phyloP scores from a whole-genome alignment of 805 yeast species.

The Candida odintsovae region DNA sequence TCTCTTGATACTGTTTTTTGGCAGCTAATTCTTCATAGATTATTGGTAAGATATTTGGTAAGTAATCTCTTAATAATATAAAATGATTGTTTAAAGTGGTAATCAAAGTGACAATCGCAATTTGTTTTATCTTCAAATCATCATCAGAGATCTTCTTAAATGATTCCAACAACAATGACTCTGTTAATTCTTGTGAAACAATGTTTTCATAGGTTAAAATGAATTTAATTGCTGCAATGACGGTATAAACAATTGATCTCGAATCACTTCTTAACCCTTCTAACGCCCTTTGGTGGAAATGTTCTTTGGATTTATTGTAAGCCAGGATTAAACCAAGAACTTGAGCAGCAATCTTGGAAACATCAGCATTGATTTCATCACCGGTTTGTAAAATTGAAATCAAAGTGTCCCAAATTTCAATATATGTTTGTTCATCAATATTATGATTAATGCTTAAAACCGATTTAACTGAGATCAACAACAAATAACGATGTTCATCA shows the following conservation, averaged over 20 bases:
- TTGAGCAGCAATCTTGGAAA: constrained; percentile 20
- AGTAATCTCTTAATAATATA: constrained; percentile 36
- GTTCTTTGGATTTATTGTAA: constrained; percentile 25
- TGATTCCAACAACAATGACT: constrained; percentile 16
- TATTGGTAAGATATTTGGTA: constrained; percentile 42
- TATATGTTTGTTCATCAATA: constrained; percentile 19
- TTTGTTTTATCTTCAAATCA: constrained; percentile 50
- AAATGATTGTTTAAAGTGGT: constrained; percentile 56
- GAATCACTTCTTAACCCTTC: constrained; percentile 14
- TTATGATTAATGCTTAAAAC: constrained; percentile 20
- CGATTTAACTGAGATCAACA: constrained; percentile 28
- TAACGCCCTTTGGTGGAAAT: constrained; percentile 23
- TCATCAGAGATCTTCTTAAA: constrained; percentile 26
- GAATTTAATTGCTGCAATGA: constrained; percentile 32
- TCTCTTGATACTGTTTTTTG: constrained; percentile 51
- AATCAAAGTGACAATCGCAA: constrained; percentile 52
- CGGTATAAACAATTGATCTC: constrained; percentile 21
- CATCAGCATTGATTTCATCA: constrained; percentile 19
- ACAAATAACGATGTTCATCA: constrained; percentile 20
- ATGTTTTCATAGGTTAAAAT: constrained; percentile 28
- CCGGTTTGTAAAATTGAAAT: constrained; percentile 8
- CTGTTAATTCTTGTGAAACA: constrained; percentile 18
- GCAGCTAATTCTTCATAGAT: constrained; percentile 50
- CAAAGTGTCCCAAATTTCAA: constrained; percentile 24
- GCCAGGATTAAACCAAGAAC: constrained; percentile 23